Evolutionary conservation across 2,329 filamentous ascomycete species (phyloP).

Genomic region (Xylariomycetidae sp.): DNA sequence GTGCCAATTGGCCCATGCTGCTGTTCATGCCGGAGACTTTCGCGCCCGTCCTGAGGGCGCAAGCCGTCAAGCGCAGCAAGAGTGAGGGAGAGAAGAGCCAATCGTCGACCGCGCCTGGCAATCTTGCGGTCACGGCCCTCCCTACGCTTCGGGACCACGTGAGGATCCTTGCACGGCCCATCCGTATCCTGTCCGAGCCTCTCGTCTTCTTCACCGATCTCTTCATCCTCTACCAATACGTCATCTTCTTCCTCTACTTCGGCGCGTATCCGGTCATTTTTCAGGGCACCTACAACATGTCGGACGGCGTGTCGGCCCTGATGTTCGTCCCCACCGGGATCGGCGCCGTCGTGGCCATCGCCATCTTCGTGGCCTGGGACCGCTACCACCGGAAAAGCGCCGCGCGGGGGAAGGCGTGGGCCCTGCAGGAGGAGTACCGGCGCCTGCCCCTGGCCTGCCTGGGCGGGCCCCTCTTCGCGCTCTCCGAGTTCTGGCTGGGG

Average conservation of each 20-base stretch:
- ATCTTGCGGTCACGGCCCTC: too few species aligned
- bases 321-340: conserved; percentile 7
- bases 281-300: conserved; percentile 17
- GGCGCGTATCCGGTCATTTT: conserved; percentile 56
- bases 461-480: not conserved
- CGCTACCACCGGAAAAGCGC: not conserved
- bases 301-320: conserved; percentile 40
- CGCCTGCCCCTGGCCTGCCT: not conserved
- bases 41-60: too few species aligned
- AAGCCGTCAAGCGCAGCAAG: too few species aligned
- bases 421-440: not conserved
- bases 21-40: conserved; percentile 40
- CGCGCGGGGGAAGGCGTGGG: not conserved
- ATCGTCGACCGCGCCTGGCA: too few species aligned
- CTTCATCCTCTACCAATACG: conserved; percentile 26
- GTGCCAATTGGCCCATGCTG: conserved; percentile 37
- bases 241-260: conserved; percentile 54
- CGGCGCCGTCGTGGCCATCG: not conserved
- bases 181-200: not conserved
- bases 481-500: not conserved
- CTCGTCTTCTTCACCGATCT: conserved; percentile 1
- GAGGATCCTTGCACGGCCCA: not conserved
- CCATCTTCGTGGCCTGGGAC: not conserved
- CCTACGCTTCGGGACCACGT: too few species aligned
- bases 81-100: too few species aligned